Evolutionary conservation across 2,329 filamentous ascomycete species (phyloP), one percentile per base, ranked within the genome.

Genomic region (Talaromyces sp.): DNA sequence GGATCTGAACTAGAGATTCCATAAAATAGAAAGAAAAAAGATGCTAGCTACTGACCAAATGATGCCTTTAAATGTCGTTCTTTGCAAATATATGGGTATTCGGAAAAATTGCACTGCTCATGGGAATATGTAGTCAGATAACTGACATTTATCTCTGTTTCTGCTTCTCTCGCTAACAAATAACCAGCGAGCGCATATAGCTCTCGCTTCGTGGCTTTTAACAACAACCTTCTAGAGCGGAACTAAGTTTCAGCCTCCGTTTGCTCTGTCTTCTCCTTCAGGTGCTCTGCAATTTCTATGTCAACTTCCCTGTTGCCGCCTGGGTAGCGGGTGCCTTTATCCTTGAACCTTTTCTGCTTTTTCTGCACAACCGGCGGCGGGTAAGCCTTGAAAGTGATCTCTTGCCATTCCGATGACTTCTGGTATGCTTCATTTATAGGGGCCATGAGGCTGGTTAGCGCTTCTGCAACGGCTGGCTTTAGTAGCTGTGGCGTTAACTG

Each of bases 401-500:
- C 87, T 79, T 96, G 90, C 93, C 93, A 98, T 73, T 93, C 92
- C 35, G 84, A 73, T 0, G 86, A 89, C 0, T 83, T 85, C 68
- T 90, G 81, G 80, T 87, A 98, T 6, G 88, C 89, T 3, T 82
- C 84, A 69, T 89, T 88, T 66, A 99, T 94, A 1, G 94, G 92
- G 2, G 84, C 87, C 65, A 97, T 83, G 13, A 98, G 84, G 45
- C 85, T 83, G 69, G 87, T 87, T 22, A 99, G 84, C 10, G 87
- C 91, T 61, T 87, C 84, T 5, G 90, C 85, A 6, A 96, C 88
- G 11, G 91, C 92, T n/a, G 89, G 85, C 82, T 99, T 98, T 61
- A 98, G 83, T 13, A 90, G 80, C 81, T 97, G 93, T 0, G 95
- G 95, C 1, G 90, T 92, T 67, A 97, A 85, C 84, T 88, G n/a